phyloP scores from a whole-genome alignment of 2,329 filamentous ascomycete species.

The Aspergillus unguis region DNA sequence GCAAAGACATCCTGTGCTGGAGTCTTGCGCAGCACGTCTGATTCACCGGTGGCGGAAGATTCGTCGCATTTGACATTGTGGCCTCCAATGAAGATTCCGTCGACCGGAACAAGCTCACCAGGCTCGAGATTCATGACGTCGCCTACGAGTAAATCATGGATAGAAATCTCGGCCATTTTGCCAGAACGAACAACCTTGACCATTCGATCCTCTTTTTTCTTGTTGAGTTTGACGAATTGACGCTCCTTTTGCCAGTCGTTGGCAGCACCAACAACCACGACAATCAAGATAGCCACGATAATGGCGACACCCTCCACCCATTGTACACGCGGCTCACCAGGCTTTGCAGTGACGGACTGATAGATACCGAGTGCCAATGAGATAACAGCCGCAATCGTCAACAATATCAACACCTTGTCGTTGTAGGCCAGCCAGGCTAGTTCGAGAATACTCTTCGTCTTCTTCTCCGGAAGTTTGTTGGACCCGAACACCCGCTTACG shows the following conservation, averaged over 20 bases:
- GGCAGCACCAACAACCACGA: constrained; percentile 71
- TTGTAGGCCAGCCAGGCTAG: constrained; percentile 79
- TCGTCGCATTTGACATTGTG: constrained; percentile 69
- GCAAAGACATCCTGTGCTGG: constrained; percentile 62
- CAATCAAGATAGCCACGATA: constrained; percentile 70
- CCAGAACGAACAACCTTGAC: constrained; percentile 77
- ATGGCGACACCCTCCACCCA: constrained; percentile 83
- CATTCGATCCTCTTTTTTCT: constrained; percentile 71
- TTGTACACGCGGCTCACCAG: constrained; percentile 59
- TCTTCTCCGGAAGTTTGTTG: constrained; percentile 66
- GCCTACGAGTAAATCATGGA: constrained; percentile 69
- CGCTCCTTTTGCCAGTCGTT: constrained; percentile 82
- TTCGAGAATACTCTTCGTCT: constrained; percentile 65
- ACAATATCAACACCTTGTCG: constrained; percentile 72
- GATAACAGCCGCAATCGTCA: constrained; percentile 68
- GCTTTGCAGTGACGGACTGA: constrained; percentile 61
- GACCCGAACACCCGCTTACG: constrained; percentile 67
- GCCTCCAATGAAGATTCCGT: constrained; percentile 67
- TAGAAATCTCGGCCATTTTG: constrained; percentile 64
- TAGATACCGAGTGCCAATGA: constrained; percentile 73
- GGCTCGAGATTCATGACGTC: constrained; percentile 71
- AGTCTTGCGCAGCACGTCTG: constrained; percentile 67
- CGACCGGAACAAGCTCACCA: constrained; percentile 68
- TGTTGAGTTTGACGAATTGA: constrained; percentile 75
- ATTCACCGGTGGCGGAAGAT: constrained; percentile 73